Base-by-base conservation (phyloP, 352 stramenopile species). In the Halophytophthora batemanensis region DNA sequence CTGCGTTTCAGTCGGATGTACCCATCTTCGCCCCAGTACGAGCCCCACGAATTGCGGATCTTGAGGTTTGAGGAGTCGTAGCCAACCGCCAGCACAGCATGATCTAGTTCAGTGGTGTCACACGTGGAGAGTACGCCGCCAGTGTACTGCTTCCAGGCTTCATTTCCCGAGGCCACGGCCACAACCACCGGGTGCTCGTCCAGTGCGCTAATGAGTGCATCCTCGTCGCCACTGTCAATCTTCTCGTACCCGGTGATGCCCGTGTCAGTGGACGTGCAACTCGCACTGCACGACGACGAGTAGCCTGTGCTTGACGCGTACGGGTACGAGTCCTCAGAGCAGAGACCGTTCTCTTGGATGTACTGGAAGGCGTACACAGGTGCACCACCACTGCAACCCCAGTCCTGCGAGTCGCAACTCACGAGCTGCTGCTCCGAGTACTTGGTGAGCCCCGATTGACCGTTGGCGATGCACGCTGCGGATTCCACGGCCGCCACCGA, bases 11-110 rank as follows among this genome's bases (percentile, higher is more conserved):
- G 74, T 13, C 77, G 75, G 34, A 98, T 86, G 71, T 96, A 98
- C 38, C 92, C 91, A 25, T 79, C 66, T 50, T 96, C 83, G 50
- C 93, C 95, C 92, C 93, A 98, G 18, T 59, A 69, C 4, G 71
- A 56, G 31, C 96, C 96, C 96, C 95, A 99, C 43, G 95, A 98
- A 71, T 99, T 99, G 45, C 96, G 97, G 31, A 99, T 80, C 55
- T 97, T 97, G 71, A 93, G 96, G 25, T 59, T 72, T 0, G 39
- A 64, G 48, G 63, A 69, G 48, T 87, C 85, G 71, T 98, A 99
- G 18, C 96, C 96, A 22, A 98, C 91, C 4, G 91, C 86, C 33
- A 99, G 75, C 14, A 99, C 94, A 18, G 93, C 97, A 67, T 99
- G 97, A 69, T 99, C 96, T 52, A 99, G 80, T 19, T 90, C 70